A percentile compares a stretch with the other conserved stretches of the same genome.
Evolutionary conservation across 768 basidiomycete genomes (phyloP).

Genomic region (Pleurotus citrinopileatus): DNA sequence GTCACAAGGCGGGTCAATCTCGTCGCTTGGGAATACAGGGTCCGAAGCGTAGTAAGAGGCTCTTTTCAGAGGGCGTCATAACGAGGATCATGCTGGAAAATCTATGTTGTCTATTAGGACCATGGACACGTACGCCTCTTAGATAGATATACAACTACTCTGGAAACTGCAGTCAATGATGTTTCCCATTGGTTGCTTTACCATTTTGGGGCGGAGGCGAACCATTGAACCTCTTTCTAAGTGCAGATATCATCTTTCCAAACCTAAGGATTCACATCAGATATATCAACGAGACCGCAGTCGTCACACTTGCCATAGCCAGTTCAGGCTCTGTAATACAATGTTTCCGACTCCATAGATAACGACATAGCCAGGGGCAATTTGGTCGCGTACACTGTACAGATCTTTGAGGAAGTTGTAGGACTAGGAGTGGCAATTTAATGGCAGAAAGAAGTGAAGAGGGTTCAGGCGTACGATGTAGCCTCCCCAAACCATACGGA

Average conservation of each 20-base stretch:
- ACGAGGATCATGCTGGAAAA: too few relatives aligned
- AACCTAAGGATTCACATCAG: conserved; percentile 45
- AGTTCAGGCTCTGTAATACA: conserved; percentile 70
- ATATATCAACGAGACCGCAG: not conserved
- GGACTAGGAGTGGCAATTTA: conserved; percentile 40
- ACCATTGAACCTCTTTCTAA: conserved; percentile 66
- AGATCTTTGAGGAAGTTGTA: conserved; percentile 64
- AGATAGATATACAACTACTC: conserved; percentile 7
- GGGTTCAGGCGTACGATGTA: conserved; percentile 32
- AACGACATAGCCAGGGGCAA: conserved; percentile 48
- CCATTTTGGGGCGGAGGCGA: conserved; percentile 11
- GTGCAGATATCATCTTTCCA: conserved; percentile 65
- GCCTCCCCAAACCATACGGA: conserved; percentile 71
- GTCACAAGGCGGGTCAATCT: conserved; percentile 74
- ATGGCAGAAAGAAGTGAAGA: not conserved
- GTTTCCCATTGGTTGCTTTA: conserved; percentile 17
- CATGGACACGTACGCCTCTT: not conserved
- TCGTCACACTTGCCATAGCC: conserved; percentile 49
- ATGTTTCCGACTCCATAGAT: conserved; percentile 60
- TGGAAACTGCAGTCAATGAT: conserved; percentile 5
- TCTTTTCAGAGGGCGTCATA: conserved; percentile 35
- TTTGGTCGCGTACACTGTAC: conserved; percentile 46
- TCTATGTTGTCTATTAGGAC: conserved; percentile 8
- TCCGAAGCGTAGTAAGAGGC: conserved; percentile 54
- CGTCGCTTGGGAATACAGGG: conserved; percentile 74